These are phyloP conservation scores for Fusarium robinianum DNA, from an alignment of 2,329 filamentous ascomycete species.

Conservation along the genomic window DNA sequence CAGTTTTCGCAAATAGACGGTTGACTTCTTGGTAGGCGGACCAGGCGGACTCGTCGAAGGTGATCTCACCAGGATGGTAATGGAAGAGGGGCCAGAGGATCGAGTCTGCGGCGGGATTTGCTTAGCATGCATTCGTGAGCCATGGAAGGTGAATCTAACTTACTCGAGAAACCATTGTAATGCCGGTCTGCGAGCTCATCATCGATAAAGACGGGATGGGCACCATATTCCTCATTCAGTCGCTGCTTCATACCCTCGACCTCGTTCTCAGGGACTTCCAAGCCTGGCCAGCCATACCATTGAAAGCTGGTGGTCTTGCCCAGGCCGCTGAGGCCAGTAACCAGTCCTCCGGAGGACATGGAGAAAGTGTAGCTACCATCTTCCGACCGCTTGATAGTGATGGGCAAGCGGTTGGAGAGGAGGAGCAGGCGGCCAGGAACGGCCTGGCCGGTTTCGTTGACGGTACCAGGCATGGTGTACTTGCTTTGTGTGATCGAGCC, in stretches of 20 bases:
- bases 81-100: slow-evolving; percentile 99
- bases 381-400: slow-evolving; percentile 92
- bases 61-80: slow-evolving; percentile 98
- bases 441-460: slow-evolving; percentile 41
- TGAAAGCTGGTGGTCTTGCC: slow-evolving; percentile 93
- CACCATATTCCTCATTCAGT: slow-evolving; percentile 84
- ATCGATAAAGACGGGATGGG: slow-evolving; percentile 89
- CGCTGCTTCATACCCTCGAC: slow-evolving; percentile 73
- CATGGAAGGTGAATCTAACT: slow-evolving; percentile 39
- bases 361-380: slow-evolving; percentile 92
- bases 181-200: slow-evolving; percentile 93
- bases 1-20: slow-evolving; percentile 84
- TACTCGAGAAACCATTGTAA: slow-evolving; percentile 98
- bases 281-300: slow-evolving; percentile 98
- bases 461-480: slow-evolving; percentile 44
- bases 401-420: slow-evolving; percentile 91
- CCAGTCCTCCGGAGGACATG: slow-evolving; percentile 95
- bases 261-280: slow-evolving; percentile 88
- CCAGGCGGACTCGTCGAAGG: slow-evolving; percentile 95
- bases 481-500: neutral
- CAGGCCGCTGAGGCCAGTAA: slow-evolving; percentile 89
- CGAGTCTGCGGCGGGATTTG: slow-evolving; percentile 64
- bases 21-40: slow-evolving; percentile 92
- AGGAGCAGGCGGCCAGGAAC: slow-evolving; percentile 68
- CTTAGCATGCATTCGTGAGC: slow-evolving; percentile 5